A percentile compares a stretch with the other conserved stretches of the same genome.
Conservation (phyloP, 257 asterid species). For the Ophiorrhiza pumila region DNA sequence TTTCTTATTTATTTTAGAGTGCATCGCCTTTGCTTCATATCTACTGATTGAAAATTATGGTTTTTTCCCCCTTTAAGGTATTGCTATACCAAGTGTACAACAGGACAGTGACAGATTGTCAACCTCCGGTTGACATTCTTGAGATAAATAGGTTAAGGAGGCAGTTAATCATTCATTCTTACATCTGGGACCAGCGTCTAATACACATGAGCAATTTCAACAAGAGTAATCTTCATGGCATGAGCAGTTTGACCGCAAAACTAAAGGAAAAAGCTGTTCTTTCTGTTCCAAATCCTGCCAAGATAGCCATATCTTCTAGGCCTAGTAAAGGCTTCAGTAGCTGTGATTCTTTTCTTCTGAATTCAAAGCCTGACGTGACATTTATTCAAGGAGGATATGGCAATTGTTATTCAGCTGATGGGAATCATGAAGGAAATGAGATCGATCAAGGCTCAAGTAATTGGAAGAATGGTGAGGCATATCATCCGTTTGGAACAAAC, state of each 20-base stretch:
- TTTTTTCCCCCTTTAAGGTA: constrained; percentile 22
- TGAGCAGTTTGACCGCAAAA: constrained; percentile 15
- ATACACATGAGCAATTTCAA: constrained; percentile 14
- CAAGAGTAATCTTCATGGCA: constrained; percentile 13
- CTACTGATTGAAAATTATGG: constrained; percentile 14
- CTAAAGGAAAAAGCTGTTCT: constrained; percentile 35
- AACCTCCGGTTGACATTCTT: constrained; percentile 36
- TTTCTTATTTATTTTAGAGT: constrained; percentile 2
- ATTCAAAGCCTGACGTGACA: constrained; percentile 38
- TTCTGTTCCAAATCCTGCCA: constrained; percentile 39
- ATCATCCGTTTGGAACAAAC: constrained; percentile 32
- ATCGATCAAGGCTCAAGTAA: constrained; percentile 28
- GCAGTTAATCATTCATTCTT: constrained; percentile 23
- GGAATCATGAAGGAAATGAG: constrained; percentile 31
- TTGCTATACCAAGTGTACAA: constrained; percentile 21
- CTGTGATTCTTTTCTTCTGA: constrained; percentile 57
- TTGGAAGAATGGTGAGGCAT: constrained; percentile 24
- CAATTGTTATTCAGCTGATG: constrained; percentile 34
- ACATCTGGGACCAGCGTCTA: constrained; percentile 35
- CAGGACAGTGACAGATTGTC: constrained; percentile 23
- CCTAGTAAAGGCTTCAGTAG: constrained; percentile 55
- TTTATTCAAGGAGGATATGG: constrained; percentile 32
- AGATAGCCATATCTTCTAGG: constrained; percentile 38
- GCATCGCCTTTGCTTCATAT: background rate
- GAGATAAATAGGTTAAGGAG: constrained; percentile 24